Percentiles rank a stretch among this genome's conserved stretches.
Conservation (phyloP, 306 rosid genomes). For the Prunus mongolica region DNA sequence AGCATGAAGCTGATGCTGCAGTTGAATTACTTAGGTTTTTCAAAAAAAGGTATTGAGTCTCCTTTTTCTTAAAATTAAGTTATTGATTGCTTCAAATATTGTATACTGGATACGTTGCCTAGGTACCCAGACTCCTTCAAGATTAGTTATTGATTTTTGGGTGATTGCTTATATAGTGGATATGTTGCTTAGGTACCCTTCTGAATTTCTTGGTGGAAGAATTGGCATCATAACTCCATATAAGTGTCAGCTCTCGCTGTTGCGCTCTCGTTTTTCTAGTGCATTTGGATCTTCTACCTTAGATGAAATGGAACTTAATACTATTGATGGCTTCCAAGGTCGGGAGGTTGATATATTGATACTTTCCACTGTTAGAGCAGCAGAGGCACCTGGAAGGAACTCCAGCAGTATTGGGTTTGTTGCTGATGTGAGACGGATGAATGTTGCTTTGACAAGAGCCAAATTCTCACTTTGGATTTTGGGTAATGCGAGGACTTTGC, state of each 20-base stretch:
- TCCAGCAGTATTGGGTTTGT: conserved; percentile 84
- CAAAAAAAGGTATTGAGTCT: conserved; percentile 48
- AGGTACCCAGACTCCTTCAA: conserved; percentile 26
- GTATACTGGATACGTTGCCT: not conserved
- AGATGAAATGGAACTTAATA: conserved; percentile 72
- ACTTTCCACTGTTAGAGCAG: conserved; percentile 94
- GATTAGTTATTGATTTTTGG: conserved; percentile 11
- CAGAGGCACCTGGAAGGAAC: conserved; percentile 41
- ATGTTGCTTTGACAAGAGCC: conserved; percentile 97
- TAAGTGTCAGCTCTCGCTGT: conserved; percentile 74
- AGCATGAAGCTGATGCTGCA: conserved; percentile 89
- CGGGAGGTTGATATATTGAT: conserved; percentile 91
- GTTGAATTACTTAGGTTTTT: conserved; percentile 69
- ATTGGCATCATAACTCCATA: conserved; percentile 93
- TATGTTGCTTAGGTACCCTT: conserved; percentile 55
- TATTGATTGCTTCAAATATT: not conserved
- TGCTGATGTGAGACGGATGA: conserved; percentile 97
- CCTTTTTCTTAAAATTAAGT: not conserved
- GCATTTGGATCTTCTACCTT: conserved; percentile 70
- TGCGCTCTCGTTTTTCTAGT: conserved; percentile 69
- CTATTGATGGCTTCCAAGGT: conserved; percentile 98
- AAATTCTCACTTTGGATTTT: conserved; percentile 85
- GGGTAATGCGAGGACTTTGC: conserved; percentile 89
- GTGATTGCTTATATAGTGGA: conserved; percentile 22
- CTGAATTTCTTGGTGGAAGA: conserved; percentile 73